phyloP scores from a whole-genome alignment of 345 rosid species.

The Toxicodendron radicans region DNA sequence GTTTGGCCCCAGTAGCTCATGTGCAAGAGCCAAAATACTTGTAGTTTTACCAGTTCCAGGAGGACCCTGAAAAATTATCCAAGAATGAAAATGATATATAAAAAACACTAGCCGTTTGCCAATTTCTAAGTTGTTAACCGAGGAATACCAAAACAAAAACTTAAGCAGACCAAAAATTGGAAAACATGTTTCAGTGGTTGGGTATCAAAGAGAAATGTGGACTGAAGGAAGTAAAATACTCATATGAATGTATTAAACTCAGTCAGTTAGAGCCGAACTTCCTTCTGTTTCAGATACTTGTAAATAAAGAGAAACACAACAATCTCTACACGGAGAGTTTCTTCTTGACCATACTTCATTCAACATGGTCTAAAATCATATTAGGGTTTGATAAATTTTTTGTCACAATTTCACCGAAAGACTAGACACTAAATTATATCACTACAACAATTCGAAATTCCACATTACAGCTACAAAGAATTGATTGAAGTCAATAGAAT shows the following conservation, averaged over 20 bases:
- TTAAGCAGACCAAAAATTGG: neutral
- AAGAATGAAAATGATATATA: neutral
- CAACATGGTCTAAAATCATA: neutral
- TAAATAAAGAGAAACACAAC: neutral
- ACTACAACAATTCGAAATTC: neutral
- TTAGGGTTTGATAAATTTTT: neutral
- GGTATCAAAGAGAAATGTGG: no score
- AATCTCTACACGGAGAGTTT: neutral
- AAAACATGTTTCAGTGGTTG: neutral
- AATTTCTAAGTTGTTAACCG: neutral
- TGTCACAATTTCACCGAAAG: neutral
- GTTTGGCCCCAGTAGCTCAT: slow-evolving; percentile 82
- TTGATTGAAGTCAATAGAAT: neutral
- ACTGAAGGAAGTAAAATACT: neutral
- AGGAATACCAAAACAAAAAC: no score
- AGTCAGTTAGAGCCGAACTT: neutral
- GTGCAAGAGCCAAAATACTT: slow-evolving; percentile 94
- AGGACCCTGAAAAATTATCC: slow-evolving; percentile 61
- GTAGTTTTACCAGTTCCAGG: slow-evolving; percentile 99
- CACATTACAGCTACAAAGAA: neutral
- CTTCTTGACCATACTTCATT: neutral
- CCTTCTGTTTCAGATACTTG: neutral
- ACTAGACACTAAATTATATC: neutral
- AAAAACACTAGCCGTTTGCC: neutral
- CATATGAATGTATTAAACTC: neutral